Percentiles rank a stretch among this genome's conserved stretches.
Evolutionary conservation across 257 asterid genomes (phyloP).

Genomic region (Solanum lignicaule): DNA sequence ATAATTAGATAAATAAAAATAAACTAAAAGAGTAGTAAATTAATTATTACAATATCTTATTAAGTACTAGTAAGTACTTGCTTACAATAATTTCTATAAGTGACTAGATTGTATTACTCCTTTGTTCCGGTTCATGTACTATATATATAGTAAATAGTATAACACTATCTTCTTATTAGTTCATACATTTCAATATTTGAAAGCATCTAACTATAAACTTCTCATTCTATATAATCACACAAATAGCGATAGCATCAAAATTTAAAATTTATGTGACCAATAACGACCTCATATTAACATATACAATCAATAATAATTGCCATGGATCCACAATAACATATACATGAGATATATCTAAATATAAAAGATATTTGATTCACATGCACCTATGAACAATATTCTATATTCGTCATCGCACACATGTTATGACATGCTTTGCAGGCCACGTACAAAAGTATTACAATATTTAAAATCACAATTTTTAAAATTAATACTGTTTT

Average conservation of each 20-base stretch:
- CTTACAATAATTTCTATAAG: not conserved
- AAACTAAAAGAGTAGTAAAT: not conserved
- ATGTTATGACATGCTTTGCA: not conserved
- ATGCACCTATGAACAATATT: not conserved
- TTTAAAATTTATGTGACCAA: not conserved
- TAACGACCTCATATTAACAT: not conserved
- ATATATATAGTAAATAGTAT: no score
- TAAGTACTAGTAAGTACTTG: not conserved
- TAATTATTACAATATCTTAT: no score
- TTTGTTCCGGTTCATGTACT: no score
- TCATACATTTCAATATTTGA: no score
- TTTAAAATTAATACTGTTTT: not conserved
- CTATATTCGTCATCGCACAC: no score
- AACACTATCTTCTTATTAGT: no score
- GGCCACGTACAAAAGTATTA: not conserved
- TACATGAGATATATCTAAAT: not conserved
- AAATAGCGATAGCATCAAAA: rapidly evolving
- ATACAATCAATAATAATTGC: not conserved
- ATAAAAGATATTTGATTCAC: not conserved
- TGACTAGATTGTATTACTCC: not conserved
- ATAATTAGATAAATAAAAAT: no score
- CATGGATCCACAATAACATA: not conserved
- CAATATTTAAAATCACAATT: not conserved
- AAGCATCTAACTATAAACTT: not conserved
- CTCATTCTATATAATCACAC: no score